Base-by-base conservation (phyloP, 2,329 filamentous ascomycete genomes). In the Fusarium verticillioides region DNA sequence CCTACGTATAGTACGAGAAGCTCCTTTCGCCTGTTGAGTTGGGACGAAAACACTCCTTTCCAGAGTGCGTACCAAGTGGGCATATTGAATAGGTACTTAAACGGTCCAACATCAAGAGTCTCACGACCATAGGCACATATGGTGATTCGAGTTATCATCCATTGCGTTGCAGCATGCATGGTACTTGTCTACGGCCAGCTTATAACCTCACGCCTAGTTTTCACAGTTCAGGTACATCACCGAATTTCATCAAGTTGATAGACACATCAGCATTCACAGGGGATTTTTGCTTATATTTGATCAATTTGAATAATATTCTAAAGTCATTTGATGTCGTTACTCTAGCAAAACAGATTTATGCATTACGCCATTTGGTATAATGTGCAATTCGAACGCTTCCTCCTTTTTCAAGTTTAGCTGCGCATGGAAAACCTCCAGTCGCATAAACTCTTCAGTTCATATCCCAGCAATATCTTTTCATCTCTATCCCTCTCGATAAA, bases 401-500 rank as follows among this genome's bases (percentile, higher is more conserved):
- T 52, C 47, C 54, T 60, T 58, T 63, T 60, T 44, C 34, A 42
- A 37, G 12, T 50, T 23, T 2, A n/a, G 15, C 21, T 30, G 56
- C 11, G 19, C 42, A 2, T 15, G 13, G 19, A 12, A 53, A 40
- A 21, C 18, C 18, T 19, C 13, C 5, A 34, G 9, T 4, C 39
- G n/a, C n/a, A n/a, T 8, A 4, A 36, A 18, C 32, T 59, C 19
- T 37, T n/a, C 13, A 7, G 44, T 19, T 10, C 9, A 63, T 30
- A 50, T 28, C 16, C 44, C 39, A 36, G 30, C 28, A n/a, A 4
- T 23, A 13, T 36, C 18, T 28, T 40, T 4, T 4, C 18, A 10
- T 7, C 16, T 40, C 32, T 44, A 80, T 19, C 77, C 87, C 74
- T 94, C 91, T 53, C 90, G 83, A 77, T 97, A 81, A 75, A 98